These are phyloP conservation scores for Colletotrichum cuscutae DNA, from an alignment of 2,329 filamentous ascomycete genomes.

Conservation along the genomic window DNA sequence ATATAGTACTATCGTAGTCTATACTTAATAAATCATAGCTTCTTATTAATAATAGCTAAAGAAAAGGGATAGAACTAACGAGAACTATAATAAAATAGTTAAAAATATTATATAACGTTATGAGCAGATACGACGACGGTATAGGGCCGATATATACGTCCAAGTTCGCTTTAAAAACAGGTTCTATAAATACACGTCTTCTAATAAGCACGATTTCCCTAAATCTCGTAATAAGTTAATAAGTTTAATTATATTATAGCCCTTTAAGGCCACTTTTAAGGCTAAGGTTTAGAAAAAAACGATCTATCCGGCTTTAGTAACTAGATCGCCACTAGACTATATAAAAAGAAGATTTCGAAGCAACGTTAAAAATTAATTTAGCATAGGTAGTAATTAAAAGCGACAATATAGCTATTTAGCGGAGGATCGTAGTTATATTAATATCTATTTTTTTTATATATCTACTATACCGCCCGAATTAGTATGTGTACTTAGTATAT, in stretches of 20 bases:
- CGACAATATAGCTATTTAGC: not conserved
- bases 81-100: not conserved
- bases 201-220: not conserved
- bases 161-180: not conserved
- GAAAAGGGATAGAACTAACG: slow-evolving; percentile 7
- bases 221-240: not conserved
- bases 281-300: not conserved
- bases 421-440: too few species aligned
- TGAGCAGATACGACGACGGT: not conserved
- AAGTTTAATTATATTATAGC: not conserved
- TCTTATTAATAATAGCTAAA: not conserved
- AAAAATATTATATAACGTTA: slow-evolving; percentile 1
- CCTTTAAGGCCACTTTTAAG: not conserved
- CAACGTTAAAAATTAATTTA: not conserved
- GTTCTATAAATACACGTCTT: not conserved
- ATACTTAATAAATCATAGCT: not conserved
- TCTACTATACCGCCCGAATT: too few species aligned
- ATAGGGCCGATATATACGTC: not conserved
- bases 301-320: not conserved
- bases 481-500: too few species aligned
- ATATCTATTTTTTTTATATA: too few species aligned
- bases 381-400: not conserved
- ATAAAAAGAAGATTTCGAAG: not conserved
- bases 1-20: not conserved
- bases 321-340: not conserved